These are phyloP conservation scores for Strobilomyces echinocephalus DNA, from an alignment of 768 basidiomycete genomes.

Conservation along the genomic window DNA sequence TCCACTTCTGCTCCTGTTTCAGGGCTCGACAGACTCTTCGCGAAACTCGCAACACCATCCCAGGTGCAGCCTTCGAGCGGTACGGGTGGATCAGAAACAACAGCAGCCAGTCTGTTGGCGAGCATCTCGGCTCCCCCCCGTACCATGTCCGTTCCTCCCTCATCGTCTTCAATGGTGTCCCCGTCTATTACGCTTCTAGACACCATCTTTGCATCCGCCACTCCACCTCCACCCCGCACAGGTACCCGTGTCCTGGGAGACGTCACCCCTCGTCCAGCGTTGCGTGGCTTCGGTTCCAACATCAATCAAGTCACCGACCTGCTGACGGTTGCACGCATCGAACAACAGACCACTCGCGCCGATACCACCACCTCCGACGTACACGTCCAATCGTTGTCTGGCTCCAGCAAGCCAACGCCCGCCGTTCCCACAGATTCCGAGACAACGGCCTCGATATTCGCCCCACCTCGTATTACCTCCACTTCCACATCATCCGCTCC, in stretches of 20 bases:
- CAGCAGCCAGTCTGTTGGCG: constrained; percentile 43
- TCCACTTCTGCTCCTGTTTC: constrained; percentile 22
- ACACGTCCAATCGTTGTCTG: constrained; percentile 3
- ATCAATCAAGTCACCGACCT: constrained; percentile 29
- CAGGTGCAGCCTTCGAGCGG: constrained; percentile 20
- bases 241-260: constrained; percentile 35
- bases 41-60: constrained; percentile 32
- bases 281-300: constrained; percentile 34
- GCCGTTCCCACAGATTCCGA: constrained; percentile 2
- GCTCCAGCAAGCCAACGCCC: neutral
- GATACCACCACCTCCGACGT: constrained; percentile 5
- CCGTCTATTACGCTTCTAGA: constrained; percentile 49
- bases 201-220: constrained; percentile 71
- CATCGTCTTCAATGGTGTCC: constrained; percentile 24
- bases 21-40: constrained; percentile 42
- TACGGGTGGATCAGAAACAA: constrained; percentile 26
- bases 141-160: constrained; percentile 26
- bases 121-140: constrained; percentile 43
- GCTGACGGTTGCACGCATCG: constrained; percentile 21
- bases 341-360: constrained; percentile 12
- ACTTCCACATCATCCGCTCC: constrained; percentile 8
- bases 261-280: constrained; percentile 57
- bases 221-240: constrained; percentile 22
- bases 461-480: constrained; percentile 7
- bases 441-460: constrained; percentile 11